phyloP scores from a whole-genome alignment of 495 filamentous ascomycete genomes.

The Aspergillus affinis region DNA sequence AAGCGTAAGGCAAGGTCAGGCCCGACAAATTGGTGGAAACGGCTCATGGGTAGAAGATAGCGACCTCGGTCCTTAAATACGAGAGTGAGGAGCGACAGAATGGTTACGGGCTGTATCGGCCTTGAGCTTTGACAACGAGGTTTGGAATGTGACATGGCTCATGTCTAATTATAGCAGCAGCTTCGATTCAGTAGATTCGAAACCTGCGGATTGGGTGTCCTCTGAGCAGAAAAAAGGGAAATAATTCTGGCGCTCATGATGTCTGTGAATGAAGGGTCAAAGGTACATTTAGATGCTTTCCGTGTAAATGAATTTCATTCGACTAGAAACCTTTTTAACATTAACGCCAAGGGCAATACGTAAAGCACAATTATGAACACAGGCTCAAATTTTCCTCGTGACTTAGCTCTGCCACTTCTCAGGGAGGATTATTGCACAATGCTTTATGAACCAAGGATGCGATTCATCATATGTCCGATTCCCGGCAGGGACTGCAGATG shows the following conservation, averaged over 20 bases:
- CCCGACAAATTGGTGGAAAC: conserved; percentile 17
- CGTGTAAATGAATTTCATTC: no score
- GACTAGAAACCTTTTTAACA: conserved; percentile 6
- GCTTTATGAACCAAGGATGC: conserved; percentile 14
- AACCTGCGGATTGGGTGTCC: no score
- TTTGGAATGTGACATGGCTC: no score
- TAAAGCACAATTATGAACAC: conserved; percentile 12
- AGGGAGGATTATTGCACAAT: not conserved
- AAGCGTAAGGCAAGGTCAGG: conserved; percentile 23
- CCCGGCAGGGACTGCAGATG: conserved; percentile 15
- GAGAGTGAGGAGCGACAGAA: conserved; percentile 10
- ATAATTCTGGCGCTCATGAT: no score
- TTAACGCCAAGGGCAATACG: conserved; percentile 11
- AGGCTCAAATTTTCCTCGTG: conserved; percentile 11
- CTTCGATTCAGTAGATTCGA: no score
- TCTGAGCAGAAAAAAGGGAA: no score
- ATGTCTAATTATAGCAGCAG: no score
- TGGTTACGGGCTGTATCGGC: not conserved
- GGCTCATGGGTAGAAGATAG: conserved; percentile 18
- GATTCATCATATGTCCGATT: conserved; percentile 14
- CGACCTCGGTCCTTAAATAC: conserved; percentile 8
- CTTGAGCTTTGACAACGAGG: no score
- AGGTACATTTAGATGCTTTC: no score
- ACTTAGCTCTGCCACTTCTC: conserved; percentile 14
- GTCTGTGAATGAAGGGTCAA: no score